phyloP scores from a whole-genome alignment of 345 rosid genomes.

The Eucalyptus melliodora region DNA sequence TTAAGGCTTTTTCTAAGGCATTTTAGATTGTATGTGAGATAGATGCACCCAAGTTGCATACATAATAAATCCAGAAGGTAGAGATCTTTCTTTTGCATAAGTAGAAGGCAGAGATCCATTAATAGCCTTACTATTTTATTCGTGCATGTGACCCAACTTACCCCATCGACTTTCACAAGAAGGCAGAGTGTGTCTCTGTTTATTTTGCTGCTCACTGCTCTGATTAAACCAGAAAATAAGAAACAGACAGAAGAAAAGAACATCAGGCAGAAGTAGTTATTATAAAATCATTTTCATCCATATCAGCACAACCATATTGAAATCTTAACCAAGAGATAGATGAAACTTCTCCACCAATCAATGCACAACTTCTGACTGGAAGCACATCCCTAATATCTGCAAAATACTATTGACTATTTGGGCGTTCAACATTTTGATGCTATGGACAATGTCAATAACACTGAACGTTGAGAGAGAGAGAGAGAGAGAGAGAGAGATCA shows the following conservation, averaged over 20 bases:
- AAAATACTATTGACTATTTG: neutral
- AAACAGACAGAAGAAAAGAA: neutral
- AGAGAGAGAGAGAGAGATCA: neutral
- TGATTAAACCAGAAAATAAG: slow-evolving; percentile 9
- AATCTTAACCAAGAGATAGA: neutral
- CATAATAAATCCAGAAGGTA: neutral
- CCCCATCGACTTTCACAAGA: slow-evolving; percentile 50
- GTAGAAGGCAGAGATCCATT: neutral
- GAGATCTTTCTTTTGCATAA: neutral
- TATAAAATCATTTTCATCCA: neutral
- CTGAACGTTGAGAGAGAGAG: neutral
- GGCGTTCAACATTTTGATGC: neutral
- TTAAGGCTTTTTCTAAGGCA: neutral
- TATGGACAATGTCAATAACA: neutral
- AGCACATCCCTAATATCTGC: neutral
- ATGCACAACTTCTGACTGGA: neutral
- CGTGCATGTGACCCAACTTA: slow-evolving; percentile 6
- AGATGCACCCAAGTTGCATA: neutral
- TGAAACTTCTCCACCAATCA: neutral
- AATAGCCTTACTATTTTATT: neutral
- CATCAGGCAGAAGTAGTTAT: neutral
- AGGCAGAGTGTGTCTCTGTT: slow-evolving; percentile 54
- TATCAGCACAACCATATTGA: neutral
- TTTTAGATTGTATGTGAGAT: neutral
- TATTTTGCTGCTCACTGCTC: slow-evolving; percentile 59